phyloP scores from a whole-genome alignment of 1,139 yeast genomes.

The Debaryomycetaceae sp. region DNA sequence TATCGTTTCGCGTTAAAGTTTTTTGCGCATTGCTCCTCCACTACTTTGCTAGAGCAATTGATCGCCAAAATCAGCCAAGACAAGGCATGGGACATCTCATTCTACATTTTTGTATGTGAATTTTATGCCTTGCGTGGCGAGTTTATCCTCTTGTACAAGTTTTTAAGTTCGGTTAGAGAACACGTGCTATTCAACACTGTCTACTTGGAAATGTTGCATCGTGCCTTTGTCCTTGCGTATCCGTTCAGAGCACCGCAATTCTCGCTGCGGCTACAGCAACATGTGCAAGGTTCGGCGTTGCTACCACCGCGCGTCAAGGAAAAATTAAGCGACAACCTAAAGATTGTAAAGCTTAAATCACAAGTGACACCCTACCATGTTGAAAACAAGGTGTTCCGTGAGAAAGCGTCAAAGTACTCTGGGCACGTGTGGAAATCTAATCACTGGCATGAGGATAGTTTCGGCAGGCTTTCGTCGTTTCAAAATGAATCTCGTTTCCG shows the following conservation, averaged over 20 bases:
- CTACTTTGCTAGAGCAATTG: constrained; percentile 14
- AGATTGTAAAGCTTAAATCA: constrained; percentile 16
- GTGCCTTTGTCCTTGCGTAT: constrained; percentile 22
- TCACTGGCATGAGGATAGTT: constrained; percentile 8
- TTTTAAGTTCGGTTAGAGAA: constrained; percentile 11
- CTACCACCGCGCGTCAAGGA: constrained; percentile 4
- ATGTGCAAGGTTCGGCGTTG: constrained; percentile 10
- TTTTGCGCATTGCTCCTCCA: constrained; percentile 9
- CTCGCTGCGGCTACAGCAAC: constrained; percentile 10
- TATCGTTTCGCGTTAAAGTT: constrained; percentile 12
- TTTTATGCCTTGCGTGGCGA: constrained; percentile 16
- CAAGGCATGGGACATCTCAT: constrained; percentile 1
- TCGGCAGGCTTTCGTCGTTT: constrained; percentile 7
- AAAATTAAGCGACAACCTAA: constrained; percentile 7
- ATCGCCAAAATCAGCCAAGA: constrained; percentile 8
- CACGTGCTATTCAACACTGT: constrained; percentile 11
- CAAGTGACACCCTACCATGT: constrained; percentile 20
- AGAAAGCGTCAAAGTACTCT: constrained; percentile 10
- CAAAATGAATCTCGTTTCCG: constrained; percentile 22
- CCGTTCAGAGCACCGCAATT: constrained; percentile 23
- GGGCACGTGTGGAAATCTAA: constrained; percentile 13
- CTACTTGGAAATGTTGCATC: constrained; percentile 15
- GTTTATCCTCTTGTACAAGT: constrained; percentile 16
- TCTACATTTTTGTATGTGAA: constrained; percentile 13
- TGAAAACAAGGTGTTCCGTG: constrained; percentile 8